phyloP scores from a whole-genome alignment of 2,329 filamentous ascomycete genomes.

The Cytospora leucostoma region DNA sequence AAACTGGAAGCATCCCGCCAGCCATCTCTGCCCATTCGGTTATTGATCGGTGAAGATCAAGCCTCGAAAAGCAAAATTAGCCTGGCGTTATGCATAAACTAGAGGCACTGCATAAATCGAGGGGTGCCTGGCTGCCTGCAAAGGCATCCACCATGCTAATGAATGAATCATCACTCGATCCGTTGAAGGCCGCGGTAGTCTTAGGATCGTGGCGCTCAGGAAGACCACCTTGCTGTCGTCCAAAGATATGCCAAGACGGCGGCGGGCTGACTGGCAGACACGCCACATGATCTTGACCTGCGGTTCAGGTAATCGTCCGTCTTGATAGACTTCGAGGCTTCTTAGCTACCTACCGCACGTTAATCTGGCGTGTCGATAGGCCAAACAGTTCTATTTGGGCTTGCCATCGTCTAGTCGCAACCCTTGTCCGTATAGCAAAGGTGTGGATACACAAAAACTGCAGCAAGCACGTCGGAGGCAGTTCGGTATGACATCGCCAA shows the following conservation, averaged over 20 bases:
- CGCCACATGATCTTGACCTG: conserved; percentile 4
- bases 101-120: background rate
- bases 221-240: background rate
- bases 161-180: background rate
- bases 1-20: conserved; percentile 11
- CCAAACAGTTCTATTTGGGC: background rate
- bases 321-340: background rate
- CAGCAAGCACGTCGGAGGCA: conserved; percentile 18
- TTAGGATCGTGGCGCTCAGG: background rate
- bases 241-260: conserved; percentile 5
- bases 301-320: background rate
- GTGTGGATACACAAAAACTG: conserved; percentile 29
- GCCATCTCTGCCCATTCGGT: background rate
- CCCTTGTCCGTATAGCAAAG: conserved; percentile 3
- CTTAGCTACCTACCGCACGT: background rate
- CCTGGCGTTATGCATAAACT: background rate
- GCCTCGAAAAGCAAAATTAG: background rate
- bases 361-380: background rate
- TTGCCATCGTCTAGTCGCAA: background rate
- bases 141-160: background rate
- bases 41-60: conserved; percentile 11
- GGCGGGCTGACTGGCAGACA: conserved; percentile 2
- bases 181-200: background rate
- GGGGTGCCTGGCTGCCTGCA: background rate
- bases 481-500: conserved; percentile 40